phyloP scores from a whole-genome alignment of 1,139 yeast species.

The Arxiozyma telluris region DNA sequence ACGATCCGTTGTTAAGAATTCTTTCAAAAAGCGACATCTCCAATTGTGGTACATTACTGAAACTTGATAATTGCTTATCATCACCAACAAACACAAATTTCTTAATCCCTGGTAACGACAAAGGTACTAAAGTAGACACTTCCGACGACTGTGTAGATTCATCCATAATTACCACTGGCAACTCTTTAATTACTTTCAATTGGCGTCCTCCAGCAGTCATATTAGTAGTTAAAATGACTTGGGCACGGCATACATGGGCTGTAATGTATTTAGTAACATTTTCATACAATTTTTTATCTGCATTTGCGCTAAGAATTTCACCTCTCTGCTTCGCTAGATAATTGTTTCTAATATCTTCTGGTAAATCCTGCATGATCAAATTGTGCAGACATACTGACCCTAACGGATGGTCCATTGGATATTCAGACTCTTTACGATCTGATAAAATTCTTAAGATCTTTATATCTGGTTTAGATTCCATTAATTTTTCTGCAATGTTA shows the following conservation, averaged over 20 bases:
- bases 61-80: slow-evolving; percentile 53
- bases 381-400: slow-evolving; percentile 56
- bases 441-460: slow-evolving; percentile 52
- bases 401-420: slow-evolving; percentile 46
- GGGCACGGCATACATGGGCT: slow-evolving; percentile 51
- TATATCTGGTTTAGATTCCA: slow-evolving; percentile 39
- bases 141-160: slow-evolving; percentile 68
- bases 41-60: slow-evolving; percentile 54
- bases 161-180: slow-evolving; percentile 66
- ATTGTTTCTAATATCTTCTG: slow-evolving; percentile 37
- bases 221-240: slow-evolving; percentile 62
- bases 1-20: slow-evolving; percentile 47
- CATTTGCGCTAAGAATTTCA: slow-evolving; percentile 36
- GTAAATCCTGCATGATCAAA: slow-evolving; percentile 44
- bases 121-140: slow-evolving; percentile 58
- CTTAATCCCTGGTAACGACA: slow-evolving; percentile 58
- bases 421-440: slow-evolving; percentile 52
- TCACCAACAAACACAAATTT: slow-evolving; percentile 68
- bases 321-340: slow-evolving; percentile 37
- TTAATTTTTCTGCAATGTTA: slow-evolving; percentile 61
- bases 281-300: slow-evolving; percentile 42
- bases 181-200: slow-evolving; percentile 43
- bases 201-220: slow-evolving; percentile 64
- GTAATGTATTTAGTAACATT: slow-evolving; percentile 39
- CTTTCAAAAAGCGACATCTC: slow-evolving; percentile 54